phyloP scores from a whole-genome alignment of 139 green algal species.

The Closterium sp. region DNA sequence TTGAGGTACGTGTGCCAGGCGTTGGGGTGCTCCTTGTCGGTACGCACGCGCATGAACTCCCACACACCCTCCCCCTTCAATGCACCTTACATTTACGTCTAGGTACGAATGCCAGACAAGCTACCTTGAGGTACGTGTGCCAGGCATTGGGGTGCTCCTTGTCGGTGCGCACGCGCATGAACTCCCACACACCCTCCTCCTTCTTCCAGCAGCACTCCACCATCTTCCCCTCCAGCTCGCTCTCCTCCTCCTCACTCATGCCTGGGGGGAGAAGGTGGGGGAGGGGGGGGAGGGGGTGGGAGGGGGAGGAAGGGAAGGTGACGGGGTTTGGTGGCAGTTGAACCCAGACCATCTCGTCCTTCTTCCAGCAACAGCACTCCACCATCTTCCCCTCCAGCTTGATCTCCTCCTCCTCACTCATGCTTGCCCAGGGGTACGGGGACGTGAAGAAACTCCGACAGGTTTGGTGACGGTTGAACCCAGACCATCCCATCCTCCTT shows the following conservation, averaged over 20 bases:
- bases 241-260: conserved; percentile 7
- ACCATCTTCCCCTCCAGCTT: background rate
- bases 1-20: conserved; percentile 40
- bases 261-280: background rate
- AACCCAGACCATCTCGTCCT: no score
- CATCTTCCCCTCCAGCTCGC: conserved; percentile 54
- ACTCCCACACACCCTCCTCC: conserved; percentile 66
- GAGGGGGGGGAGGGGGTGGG: no score
- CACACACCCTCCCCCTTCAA: no score
- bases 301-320: no score
- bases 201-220: conserved; percentile 79
- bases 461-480: no score
- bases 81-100: no score
- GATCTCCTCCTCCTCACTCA: background rate
- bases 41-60: no score
- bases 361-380: background rate
- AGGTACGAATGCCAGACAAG: no score
- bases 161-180: conserved; percentile 80
- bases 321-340: background rate
- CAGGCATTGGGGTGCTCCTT: conserved; percentile 79
- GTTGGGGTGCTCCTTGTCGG: no score
- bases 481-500: no score
- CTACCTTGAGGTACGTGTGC: conserved; percentile 31
- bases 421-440: no score
- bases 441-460: no score